These are phyloP conservation scores for Spathaspora sp. DNA, from an alignment of 805 yeast genomes.

Conservation along the genomic window DNA sequence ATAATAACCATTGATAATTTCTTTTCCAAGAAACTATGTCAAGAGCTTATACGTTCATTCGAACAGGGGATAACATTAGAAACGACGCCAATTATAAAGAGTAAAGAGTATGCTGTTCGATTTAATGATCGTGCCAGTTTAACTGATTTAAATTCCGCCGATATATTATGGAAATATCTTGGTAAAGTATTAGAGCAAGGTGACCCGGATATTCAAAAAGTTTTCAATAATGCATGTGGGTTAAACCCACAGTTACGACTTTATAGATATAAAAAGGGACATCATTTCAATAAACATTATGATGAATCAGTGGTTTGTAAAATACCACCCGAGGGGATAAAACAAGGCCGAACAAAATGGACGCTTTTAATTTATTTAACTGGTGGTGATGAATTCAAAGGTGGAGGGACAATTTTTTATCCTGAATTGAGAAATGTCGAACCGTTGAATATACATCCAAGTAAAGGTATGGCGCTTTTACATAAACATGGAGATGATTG, in stretches of 20 bases:
- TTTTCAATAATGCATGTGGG: conserved; percentile 40
- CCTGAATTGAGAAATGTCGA: conserved; percentile 18
- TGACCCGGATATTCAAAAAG: conserved; percentile 15
- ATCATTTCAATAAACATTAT: conserved; percentile 57
- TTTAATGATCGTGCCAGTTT: conserved; percentile 49
- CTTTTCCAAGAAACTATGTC: conserved; percentile 32
- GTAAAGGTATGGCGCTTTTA: conserved; percentile 52
- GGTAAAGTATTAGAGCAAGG: conserved; percentile 23
- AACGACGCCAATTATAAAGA: conserved; percentile 47
- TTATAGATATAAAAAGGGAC: conserved; percentile 54
- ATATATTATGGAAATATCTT: conserved; percentile 43
- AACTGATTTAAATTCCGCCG: conserved; percentile 35
- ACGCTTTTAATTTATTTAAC: conserved; percentile 55
- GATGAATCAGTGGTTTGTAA: conserved; percentile 50
- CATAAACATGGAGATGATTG: conserved; percentile 70
- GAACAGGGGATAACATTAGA: conserved; percentile 25
- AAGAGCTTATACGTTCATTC: conserved; percentile 35
- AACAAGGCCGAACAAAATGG: conserved; percentile 49
- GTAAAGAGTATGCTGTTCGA: conserved; percentile 54
- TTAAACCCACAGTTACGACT: conserved; percentile 54
- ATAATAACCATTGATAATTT: conserved; percentile 39
- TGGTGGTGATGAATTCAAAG: conserved; percentile 52
- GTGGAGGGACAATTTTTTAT: conserved; percentile 60
- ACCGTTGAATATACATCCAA: conserved; percentile 42
- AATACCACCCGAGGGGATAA: conserved; percentile 16